phyloP scores from a whole-genome alignment of 1,284 basidiomycete species.

The Spongiforma sp. region DNA sequence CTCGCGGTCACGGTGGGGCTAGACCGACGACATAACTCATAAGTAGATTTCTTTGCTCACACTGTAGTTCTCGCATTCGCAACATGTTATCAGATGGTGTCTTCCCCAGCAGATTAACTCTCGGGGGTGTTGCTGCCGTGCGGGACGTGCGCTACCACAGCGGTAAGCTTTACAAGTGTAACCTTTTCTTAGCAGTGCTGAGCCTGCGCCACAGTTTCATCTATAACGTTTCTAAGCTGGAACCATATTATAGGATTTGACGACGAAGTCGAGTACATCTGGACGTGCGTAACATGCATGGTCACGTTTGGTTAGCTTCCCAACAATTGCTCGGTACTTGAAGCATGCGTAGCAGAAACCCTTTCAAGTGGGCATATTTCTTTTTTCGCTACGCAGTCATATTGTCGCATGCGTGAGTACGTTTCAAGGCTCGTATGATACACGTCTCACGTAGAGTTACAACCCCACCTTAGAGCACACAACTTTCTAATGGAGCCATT shows the following conservation, averaged over 20 bases:
- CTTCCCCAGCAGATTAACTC: too few species aligned
- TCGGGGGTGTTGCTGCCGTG: not conserved
- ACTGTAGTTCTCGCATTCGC: too few species aligned
- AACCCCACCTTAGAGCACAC: slow-evolving; percentile 15
- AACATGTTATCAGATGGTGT: too few species aligned
- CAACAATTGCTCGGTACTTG: not conserved
- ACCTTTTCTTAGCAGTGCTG: not conserved
- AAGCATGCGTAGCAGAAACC: slow-evolving; percentile 24
- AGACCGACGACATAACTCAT: too few species aligned
- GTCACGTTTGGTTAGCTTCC: not conserved
- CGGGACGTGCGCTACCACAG: slow-evolving; percentile 20
- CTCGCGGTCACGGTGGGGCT: too few species aligned
- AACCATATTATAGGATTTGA: slow-evolving; percentile 17
- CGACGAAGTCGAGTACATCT: slow-evolving; percentile 29
- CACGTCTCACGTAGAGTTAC: not conserved
- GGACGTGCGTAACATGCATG: slow-evolving; percentile 21
- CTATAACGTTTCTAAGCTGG: slow-evolving; percentile 23
- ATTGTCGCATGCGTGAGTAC: slow-evolving; percentile 21
- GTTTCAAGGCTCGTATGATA: too few species aligned
- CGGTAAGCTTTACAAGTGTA: slow-evolving; percentile 3
- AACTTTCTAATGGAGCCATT: slow-evolving; percentile 14
- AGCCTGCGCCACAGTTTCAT: slow-evolving; percentile 12
- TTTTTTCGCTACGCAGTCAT: slow-evolving; percentile 22
- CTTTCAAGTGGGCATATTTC: slow-evolving; percentile 18
- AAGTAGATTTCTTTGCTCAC: too few species aligned